Base-by-base conservation (phyloP, 2,329 filamentous ascomycete species). In the Aureobasidium namibiae region DNA sequence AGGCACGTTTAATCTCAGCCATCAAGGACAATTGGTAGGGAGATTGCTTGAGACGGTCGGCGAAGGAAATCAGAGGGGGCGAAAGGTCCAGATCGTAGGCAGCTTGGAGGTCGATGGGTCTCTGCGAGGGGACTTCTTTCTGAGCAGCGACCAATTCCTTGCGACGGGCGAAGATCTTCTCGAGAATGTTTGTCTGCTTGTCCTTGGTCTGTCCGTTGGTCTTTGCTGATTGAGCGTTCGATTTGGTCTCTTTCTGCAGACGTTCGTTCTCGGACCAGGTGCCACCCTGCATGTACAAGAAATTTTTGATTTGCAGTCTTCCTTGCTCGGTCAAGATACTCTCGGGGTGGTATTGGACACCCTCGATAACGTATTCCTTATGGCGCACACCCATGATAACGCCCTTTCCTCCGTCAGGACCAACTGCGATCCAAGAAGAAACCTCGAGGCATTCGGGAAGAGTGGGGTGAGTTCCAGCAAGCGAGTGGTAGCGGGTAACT, bases 351-450 rank as follows among this genome's bases (percentile, higher is more conserved):
- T 97, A 99, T 70, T 99, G 94, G 16, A 99, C 94, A 41, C 92
- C 94, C 73, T 99, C 94, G n/a, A 97, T 81, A 1, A 89, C 82
- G 67, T 87, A 88, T 69, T 94, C 83, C 76, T 92, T 96, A 78
- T 99, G 94, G 46, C 94, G 86, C 46, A 99, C 89, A 48, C 94
- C 94, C 88, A 97, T 96, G 66, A 99, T 99, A 61, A 97, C 85
- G 31, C 89, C 89, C 64, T 88, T 90, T 31, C 84, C 84, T 54
- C 86, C 86, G 69, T 92, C 89, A 16, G 78, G 76, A n/a, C 86
- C 84, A 64, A 84, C 84, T 33, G 85, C 82, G 58, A 94, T 90
- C 87, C 90, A 96, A 45, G 94, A 96, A 1, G 90, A 90, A 8
- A 97, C 84, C 72, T 99, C 90, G 42, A 99, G 81, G 63, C 85